Percentiles rank a stretch among this genome's conserved stretches.
Conservation (phyloP, 306 rosid genomes). For the Hylodesmum podocarpum region DNA sequence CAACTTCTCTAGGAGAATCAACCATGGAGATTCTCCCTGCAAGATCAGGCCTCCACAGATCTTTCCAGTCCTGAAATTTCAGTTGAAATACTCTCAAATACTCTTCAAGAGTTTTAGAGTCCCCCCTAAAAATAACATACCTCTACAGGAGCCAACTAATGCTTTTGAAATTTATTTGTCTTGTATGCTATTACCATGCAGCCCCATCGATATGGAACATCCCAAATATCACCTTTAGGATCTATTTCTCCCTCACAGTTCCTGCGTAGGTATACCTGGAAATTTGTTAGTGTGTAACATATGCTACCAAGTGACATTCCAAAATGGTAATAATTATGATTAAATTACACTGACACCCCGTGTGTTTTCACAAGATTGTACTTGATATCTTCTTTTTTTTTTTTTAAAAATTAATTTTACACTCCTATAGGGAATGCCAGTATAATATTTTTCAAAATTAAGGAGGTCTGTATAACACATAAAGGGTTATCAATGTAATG, state of each 20-base stretch:
- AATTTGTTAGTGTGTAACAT: conserved; percentile 37
- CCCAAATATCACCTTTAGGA: conserved; percentile 74
- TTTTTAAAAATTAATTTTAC: too few species aligned
- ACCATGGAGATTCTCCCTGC: conserved; percentile 86
- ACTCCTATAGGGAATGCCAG: too few species aligned
- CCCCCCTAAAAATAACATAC: conserved; percentile 28
- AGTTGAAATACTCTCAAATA: conserved; percentile 22
- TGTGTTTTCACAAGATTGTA: too few species aligned
- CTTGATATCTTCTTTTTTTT: too few species aligned
- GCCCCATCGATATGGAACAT: conserved; percentile 91
- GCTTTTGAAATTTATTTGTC: conserved; percentile 62
- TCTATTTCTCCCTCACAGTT: conserved; percentile 71
- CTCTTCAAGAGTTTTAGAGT: neutral
- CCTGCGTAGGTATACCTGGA: conserved; percentile 80
- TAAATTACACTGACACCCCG: too few species aligned
- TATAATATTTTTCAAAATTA: too few species aligned
- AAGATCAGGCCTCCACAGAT: conserved; percentile 92
- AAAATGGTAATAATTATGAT: neutral
- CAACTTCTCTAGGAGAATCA: conserved; percentile 82
- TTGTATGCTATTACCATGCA: conserved; percentile 93
- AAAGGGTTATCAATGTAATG: too few species aligned
- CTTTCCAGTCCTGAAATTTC: conserved; percentile 80
- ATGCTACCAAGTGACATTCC: neutral
- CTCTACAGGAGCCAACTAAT: conserved; percentile 72
- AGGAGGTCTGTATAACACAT: too few species aligned